These are phyloP conservation scores for Pisolithus thermaeus DNA, from an alignment of 1,284 basidiomycete species.

Conservation along the genomic window DNA sequence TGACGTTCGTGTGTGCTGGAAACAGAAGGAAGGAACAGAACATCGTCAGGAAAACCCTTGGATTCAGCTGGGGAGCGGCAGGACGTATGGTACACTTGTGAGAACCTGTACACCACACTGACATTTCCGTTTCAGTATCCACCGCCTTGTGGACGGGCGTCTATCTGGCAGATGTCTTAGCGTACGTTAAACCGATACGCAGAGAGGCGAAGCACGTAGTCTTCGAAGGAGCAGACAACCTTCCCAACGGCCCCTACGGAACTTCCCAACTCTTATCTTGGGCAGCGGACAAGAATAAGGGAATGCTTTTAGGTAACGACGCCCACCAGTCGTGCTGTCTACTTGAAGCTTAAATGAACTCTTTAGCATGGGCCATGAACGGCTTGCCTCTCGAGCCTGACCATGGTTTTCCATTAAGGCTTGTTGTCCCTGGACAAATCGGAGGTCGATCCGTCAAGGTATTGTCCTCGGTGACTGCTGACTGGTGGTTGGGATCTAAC, in stretches of 20 bases:
- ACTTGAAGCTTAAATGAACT: background rate
- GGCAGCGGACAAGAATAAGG: constrained; percentile 43
- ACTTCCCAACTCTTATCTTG: constrained; percentile 50
- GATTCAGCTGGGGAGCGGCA: constrained; percentile 54
- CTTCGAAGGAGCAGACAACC: constrained; percentile 58
- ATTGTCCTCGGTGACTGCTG: constrained; percentile 5
- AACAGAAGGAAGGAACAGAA: constrained; percentile 70
- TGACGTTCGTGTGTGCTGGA: constrained; percentile 66
- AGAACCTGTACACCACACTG: background rate
- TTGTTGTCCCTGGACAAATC: constrained; percentile 63
- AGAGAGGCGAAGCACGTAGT: constrained; percentile 45
- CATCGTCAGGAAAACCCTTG: constrained; percentile 55
- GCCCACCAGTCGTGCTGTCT: background rate
- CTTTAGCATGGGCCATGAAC: constrained; percentile 56
- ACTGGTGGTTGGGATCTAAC: background rate
- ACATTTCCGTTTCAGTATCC: constrained; percentile 31
- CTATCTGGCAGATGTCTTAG: constrained; percentile 54
- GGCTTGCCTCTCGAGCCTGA: constrained; percentile 54
- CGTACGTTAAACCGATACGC: constrained; percentile 40
- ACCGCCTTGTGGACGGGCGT: constrained; percentile 68
- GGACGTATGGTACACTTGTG: constrained; percentile 22
- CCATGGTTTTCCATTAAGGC: constrained; percentile 60
- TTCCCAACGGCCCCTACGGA: constrained; percentile 66
- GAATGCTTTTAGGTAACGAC: constrained; percentile 45
- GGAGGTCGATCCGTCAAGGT: constrained; percentile 50